phyloP scores from a whole-genome alignment of 2,329 filamentous ascomycete genomes.

The Pseudogymnoascus sp. region DNA sequence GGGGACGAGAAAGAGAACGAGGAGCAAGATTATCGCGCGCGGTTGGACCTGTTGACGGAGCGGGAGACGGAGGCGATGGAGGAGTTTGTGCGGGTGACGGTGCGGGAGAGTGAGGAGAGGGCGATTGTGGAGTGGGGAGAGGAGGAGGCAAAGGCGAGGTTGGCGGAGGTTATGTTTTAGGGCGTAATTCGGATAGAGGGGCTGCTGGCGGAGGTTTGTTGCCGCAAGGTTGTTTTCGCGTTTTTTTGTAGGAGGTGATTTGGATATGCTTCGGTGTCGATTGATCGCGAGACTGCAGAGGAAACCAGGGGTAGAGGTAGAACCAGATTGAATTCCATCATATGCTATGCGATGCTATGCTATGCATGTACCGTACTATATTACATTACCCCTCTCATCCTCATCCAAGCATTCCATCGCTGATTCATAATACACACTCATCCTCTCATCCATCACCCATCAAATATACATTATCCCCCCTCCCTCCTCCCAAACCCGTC shows the following conservation, averaged over 20 bases:
- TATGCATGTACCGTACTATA: neutral
- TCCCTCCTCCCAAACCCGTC: neutral
- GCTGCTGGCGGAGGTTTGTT: too few relatives aligned
- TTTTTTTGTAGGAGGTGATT: too few relatives aligned
- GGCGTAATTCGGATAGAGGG: too few relatives aligned
- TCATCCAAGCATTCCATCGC: neutral
- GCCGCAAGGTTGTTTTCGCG: too few relatives aligned
- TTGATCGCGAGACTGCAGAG: too few relatives aligned
- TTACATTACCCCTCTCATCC: neutral
- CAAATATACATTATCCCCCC: neutral
- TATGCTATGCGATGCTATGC: neutral
- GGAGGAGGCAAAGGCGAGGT: conserved; percentile 17
- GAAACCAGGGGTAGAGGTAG: neutral
- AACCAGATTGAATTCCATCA: neutral
- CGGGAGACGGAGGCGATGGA: conserved; percentile 26
- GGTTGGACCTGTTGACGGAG: conserved; percentile 22
- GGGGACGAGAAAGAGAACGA: conserved; percentile 19
- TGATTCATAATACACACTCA: conserved; percentile 3
- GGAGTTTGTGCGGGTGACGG: conserved; percentile 26
- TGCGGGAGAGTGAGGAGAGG: conserved; percentile 24
- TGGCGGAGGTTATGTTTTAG: conserved; percentile 15
- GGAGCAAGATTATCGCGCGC: neutral
- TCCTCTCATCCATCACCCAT: neutral
- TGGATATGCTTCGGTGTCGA: too few relatives aligned
- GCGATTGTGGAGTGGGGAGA: conserved; percentile 24